phyloP scores from a whole-genome alignment of 352 stramenopile genomes.

The Phytophthora tentaculata region DNA sequence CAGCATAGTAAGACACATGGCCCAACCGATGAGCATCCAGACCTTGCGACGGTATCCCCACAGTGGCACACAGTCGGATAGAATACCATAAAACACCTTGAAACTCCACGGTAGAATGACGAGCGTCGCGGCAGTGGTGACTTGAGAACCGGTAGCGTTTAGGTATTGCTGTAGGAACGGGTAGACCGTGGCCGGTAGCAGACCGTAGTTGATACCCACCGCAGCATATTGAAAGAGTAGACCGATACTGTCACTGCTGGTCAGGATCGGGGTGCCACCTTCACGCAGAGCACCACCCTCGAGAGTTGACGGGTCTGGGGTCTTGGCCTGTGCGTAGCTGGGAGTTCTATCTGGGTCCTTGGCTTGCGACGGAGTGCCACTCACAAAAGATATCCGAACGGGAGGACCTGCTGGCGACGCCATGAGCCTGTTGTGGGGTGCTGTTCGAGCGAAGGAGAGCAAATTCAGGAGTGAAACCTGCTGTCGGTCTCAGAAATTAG shows the following conservation, averaged over 20 bases:
- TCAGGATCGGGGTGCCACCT: neutral
- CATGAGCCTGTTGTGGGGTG: constrained; percentile 12
- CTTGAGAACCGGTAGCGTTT: neutral
- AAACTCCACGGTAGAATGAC: constrained; percentile 1
- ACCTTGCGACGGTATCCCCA: neutral
- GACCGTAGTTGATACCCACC: neutral
- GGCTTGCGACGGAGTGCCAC: constrained; percentile 29
- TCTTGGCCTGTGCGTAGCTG: neutral
- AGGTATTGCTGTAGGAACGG: neutral
- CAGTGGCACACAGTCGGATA: neutral
- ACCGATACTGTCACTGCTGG: neutral
- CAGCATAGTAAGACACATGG: neutral
- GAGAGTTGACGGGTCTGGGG: neutral
- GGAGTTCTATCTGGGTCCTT: constrained; percentile 21
- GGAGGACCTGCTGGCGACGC: constrained; percentile 16
- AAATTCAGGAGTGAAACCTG: constrained; percentile 32
- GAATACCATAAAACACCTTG: neutral
- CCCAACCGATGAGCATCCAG: neutral
- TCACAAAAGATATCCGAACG: constrained; percentile 44
- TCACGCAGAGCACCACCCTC: neutral
- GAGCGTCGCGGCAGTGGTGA: neutral
- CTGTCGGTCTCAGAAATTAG: constrained; percentile 6
- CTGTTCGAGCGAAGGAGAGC: neutral
- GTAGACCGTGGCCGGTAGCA: neutral
- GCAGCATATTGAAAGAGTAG: neutral